Evolutionary conservation across 2,329 filamentous ascomycete genomes (phyloP).

Genomic region (Bipolaris oryzae): DNA sequence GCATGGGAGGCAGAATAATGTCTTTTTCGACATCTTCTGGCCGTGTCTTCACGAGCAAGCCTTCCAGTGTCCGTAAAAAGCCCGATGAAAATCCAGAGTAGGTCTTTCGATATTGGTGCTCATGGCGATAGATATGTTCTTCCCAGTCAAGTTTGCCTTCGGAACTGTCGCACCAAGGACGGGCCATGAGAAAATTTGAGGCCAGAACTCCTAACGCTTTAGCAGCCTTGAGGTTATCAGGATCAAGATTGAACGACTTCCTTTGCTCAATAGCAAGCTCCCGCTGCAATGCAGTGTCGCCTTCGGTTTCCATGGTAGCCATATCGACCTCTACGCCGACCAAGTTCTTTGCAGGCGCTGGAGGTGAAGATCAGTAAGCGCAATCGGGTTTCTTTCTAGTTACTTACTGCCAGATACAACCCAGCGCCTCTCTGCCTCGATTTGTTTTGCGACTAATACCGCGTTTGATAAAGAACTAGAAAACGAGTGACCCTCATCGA

Average conservation of each 20-base stretch:
- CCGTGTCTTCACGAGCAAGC: constrained; percentile 80
- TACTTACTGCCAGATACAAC: constrained; percentile 75
- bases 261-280: constrained; percentile 48
- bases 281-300: constrained; percentile 32
- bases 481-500: constrained; percentile 89
- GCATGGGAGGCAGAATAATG: constrained; percentile 71
- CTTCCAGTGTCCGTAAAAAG: constrained; percentile 73
- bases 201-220: constrained; percentile 69
- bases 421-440: constrained; percentile 75
- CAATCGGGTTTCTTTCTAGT: not conserved
- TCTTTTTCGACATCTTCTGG: constrained; percentile 70
- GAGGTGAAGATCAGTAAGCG: not conserved
- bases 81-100: constrained; percentile 62
- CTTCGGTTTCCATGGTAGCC: constrained; percentile 39
- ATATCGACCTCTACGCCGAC: constrained; percentile 73
- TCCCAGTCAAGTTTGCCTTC: constrained; percentile 73
- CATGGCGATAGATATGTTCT: constrained; percentile 67
- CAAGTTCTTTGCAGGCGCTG: constrained; percentile 76
- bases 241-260: constrained; percentile 45
- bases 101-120: constrained; percentile 58
- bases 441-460: constrained; percentile 60
- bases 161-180: constrained; percentile 75
- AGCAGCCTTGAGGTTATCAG: constrained; percentile 52
- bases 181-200: constrained; percentile 73
- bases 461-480: constrained; percentile 70